These are phyloP conservation scores for barrel medic (Medicago truncatula) DNA, from an alignment of 306 rosid genomes.

Conservation along the genomic window MtrunA17r5.0-ANR NC_053046.1:4543501-4544000, in stretches of 20 bases:
- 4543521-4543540: no score
- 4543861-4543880: slow-evolving; percentile 97
- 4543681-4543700: slow-evolving; percentile 9
- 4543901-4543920: slow-evolving; percentile 7
- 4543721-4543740: slow-evolving; percentile 39
- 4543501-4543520: neutral
- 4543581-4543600: neutral
- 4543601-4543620: neutral
- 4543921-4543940: slow-evolving; percentile 6
- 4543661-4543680: slow-evolving; percentile 3
- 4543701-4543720: slow-evolving; percentile 3
- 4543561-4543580: neutral
- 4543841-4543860: slow-evolving; percentile 97
- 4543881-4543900: slow-evolving; percentile 38
- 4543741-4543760: slow-evolving; percentile 97
- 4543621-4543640: slow-evolving; percentile 20
- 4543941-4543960: neutral
- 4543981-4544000: slow-evolving; percentile 4
- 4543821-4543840: slow-evolving; percentile 98
- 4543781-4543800: slow-evolving; percentile 97
- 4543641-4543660: slow-evolving; percentile 15
- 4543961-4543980: neutral
- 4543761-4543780: slow-evolving; percentile 98
- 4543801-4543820: slow-evolving; percentile 97
- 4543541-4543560: neutral